Evolutionary conservation across 2,329 filamentous ascomycete species (phyloP), one percentile per base, ranked within the genome.

Genomic region (Verticillium longisporum): DNA sequence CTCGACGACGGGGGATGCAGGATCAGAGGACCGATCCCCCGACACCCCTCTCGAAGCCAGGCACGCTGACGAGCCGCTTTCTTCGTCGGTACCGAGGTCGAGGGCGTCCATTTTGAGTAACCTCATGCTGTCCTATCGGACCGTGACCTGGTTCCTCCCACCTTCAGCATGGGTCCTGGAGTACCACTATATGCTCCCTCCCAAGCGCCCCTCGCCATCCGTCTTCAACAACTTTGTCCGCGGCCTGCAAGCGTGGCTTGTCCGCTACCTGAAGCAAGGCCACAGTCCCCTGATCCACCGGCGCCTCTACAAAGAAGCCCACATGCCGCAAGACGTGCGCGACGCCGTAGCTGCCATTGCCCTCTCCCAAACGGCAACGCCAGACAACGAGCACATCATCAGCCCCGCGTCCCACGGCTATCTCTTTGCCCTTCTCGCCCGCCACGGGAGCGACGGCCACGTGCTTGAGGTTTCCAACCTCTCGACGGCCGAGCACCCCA

Each of bases 271-370:
- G 41, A 56, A 57, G 14, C 61, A 60, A 55, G 64, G 65, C 13
- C 66, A 60, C 53, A 66, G 64, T 41, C 62, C 65, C 3, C 68
- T 70, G 54, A 68, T 70, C 38, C 68, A 70, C 56, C 21, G 56
- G 4, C 61, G 57, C 11, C 56, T 69, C 0, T 72, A 72, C 33
- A 61, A 61, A 26, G 18, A 50, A 3, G 32, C 61, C 1, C 60
- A 41, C 6, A 59, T 66, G 54, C 66, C 67, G 0, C 31, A 32
- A 14, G 64, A 38, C 45, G 38, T 68, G 6, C 66, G 67, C 37
- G 63, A 65, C 21, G 66, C 66, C n/a, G 61, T 62, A 31, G 53
- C 62, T 13, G 58, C 63, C 56, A 45, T 61, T 13, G 56, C 57
- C 11, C 31, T 62, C 21, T 54, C 57, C 18, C 60, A 63, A 31